A percentile compares a stretch with the other conserved stretches of the same genome.
Conservation (phyloP, 2,329 filamentous ascomycete genomes). For the Pseudopyricularia cyperi region DNA sequence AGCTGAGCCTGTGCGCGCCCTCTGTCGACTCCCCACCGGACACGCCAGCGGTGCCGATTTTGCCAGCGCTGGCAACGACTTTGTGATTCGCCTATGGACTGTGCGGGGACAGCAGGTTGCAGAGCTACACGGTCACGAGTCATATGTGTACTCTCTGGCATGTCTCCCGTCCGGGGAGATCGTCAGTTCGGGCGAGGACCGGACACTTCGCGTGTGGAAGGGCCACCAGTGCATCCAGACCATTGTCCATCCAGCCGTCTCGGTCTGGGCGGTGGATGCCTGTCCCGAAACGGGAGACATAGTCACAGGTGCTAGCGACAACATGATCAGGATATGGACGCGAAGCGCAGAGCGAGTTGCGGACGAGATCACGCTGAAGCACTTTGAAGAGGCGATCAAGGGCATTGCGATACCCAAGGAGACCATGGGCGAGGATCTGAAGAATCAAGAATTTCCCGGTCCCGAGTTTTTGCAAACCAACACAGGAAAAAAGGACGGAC, state of each 20-base stretch:
- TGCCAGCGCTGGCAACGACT: slow-evolving; percentile 88
- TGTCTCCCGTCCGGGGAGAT: slow-evolving; percentile 72
- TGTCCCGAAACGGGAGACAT: slow-evolving; percentile 79
- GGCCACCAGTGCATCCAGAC: slow-evolving; percentile 78
- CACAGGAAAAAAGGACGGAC: slow-evolving; percentile 87
- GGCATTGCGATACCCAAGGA: slow-evolving; percentile 80
- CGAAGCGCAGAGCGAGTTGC: slow-evolving; percentile 58
- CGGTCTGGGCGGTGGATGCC: slow-evolving; percentile 85
- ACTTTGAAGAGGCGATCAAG: slow-evolving; percentile 74
- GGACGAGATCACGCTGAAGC: slow-evolving; percentile 49
- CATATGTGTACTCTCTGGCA: slow-evolving; percentile 82
- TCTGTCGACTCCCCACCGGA: slow-evolving; percentile 63
- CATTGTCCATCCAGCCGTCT: slow-evolving; percentile 93
- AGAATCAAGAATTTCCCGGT: slow-evolving; percentile 84
- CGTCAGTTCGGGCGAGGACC: slow-evolving; percentile 83
- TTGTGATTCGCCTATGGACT: slow-evolving; percentile 77
- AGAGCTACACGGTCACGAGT: slow-evolving; percentile 78
- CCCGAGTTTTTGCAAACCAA: slow-evolving; percentile 75
- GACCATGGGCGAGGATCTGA: slow-evolving; percentile 59
- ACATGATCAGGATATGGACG: slow-evolving; percentile 73
- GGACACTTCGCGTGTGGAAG: slow-evolving; percentile 85
- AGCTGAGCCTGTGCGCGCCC: slow-evolving; percentile 74
- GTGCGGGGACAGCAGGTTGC: slow-evolving; percentile 63
- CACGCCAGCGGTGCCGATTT: slow-evolving; percentile 83
- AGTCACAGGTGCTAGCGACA: slow-evolving; percentile 84